phyloP scores from a whole-genome alignment of 768 basidiomycete genomes.

The Saitozyma podzolica region DNA sequence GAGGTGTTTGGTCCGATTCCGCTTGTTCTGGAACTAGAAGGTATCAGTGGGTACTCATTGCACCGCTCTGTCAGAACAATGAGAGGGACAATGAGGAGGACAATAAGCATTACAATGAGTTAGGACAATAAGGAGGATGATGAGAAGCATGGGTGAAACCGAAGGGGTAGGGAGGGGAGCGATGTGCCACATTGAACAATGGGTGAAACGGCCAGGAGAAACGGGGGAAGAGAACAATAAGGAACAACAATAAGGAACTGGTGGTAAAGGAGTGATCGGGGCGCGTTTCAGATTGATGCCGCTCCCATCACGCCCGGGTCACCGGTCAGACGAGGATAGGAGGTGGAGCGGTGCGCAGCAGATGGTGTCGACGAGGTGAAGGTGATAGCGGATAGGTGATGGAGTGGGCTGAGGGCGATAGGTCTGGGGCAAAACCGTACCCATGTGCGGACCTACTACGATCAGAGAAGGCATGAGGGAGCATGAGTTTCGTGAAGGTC shows the following conservation, averaged over 20 bases:
- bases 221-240: slow-evolving; percentile 2
- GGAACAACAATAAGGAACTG: slow-evolving; percentile 4
- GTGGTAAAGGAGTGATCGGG: slow-evolving; percentile 8
- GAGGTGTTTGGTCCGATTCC: slow-evolving; percentile 14
- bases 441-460: slow-evolving; percentile 40
- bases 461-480: slow-evolving; percentile 8
- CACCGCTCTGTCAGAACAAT: slow-evolving; percentile 3
- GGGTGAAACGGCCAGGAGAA: background rate
- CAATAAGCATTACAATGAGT: slow-evolving; percentile 3
- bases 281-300: slow-evolving; percentile 3
- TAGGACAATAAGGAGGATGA: background rate
- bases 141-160: background rate
- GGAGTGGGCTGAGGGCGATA: background rate
- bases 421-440: slow-evolving; percentile 21
- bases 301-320: too few relatives aligned
- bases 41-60: background rate
- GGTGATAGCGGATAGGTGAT: slow-evolving; percentile 5
- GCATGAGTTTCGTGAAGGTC: background rate
- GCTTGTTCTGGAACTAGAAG: slow-evolving; percentile 40
- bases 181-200: slow-evolving; percentile 1
- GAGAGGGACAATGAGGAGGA: background rate
- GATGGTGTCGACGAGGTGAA: background rate
- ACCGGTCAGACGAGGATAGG: background rate
- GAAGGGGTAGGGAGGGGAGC: background rate
- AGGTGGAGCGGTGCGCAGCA: slow-evolving; percentile 4